Conservation (phyloP, 495 filamentous ascomycete genomes). For the Hyaloscypha bicolor region DNA sequence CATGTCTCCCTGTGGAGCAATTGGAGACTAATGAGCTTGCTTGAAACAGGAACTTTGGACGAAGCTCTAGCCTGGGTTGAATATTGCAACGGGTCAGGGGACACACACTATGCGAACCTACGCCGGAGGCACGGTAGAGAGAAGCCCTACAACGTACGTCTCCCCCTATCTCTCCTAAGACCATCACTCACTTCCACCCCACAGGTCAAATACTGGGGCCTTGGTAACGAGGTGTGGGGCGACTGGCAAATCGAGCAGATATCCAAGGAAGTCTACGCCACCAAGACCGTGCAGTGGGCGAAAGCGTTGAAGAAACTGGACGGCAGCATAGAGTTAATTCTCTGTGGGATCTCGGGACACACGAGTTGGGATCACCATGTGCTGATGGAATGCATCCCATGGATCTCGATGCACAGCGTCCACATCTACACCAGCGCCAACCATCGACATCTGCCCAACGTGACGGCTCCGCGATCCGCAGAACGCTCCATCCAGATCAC, state of each 20-base stretch:
- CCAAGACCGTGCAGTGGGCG: not conserved
- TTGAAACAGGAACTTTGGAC: too few species aligned
- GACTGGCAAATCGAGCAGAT: not conserved
- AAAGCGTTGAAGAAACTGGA: not conserved
- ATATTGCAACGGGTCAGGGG: not conserved
- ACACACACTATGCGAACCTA: conserved; percentile 1
- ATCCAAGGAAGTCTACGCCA: not conserved
- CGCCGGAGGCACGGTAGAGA: not conserved
- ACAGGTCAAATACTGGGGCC: conserved; percentile 5
- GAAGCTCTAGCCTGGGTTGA: not conserved
- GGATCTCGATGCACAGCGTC: conserved; percentile 26
- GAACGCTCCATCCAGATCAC: conserved; percentile 65
- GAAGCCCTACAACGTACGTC: not conserved
- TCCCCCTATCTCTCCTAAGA: too few species aligned
- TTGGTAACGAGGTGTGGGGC: not conserved
- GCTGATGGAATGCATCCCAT: not conserved
- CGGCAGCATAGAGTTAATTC: not conserved
- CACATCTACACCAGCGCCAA: conserved; percentile 56
- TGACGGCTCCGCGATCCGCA: conserved; percentile 56
- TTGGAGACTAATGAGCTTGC: too few species aligned
- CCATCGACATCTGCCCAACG: conserved; percentile 50
- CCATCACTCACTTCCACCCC: too few species aligned
- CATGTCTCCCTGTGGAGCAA: too few species aligned
- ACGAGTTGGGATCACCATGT: not conserved
- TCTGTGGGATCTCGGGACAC: not conserved